Evolutionary conservation across 2,329 filamentous ascomycete genomes (phyloP).

Genomic region (Cyclaneusma minus): DNA sequence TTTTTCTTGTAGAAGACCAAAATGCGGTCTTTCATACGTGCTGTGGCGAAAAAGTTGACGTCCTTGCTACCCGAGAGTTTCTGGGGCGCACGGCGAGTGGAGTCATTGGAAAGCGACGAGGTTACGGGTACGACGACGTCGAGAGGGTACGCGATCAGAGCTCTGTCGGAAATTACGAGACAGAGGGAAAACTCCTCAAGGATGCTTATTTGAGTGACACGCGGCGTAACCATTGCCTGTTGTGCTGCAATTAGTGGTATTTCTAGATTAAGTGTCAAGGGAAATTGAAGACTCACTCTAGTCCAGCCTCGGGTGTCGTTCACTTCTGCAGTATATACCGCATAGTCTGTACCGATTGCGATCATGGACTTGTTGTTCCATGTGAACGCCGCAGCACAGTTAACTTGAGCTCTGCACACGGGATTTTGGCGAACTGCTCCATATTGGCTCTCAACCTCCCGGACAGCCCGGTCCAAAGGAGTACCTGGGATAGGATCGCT

Average conservation of each 20-base stretch:
- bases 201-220: constrained; percentile 84
- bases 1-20: constrained; percentile 96
- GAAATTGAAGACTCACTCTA: constrained; percentile 62
- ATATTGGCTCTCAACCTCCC: constrained; percentile 70
- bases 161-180: constrained; percentile 79
- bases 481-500: constrained; percentile 76
- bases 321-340: constrained; percentile 79
- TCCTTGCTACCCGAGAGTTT: constrained; percentile 77
- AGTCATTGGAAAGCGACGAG: constrained; percentile 62
- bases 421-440: constrained; percentile 58
- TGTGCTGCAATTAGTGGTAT: too few species aligned
- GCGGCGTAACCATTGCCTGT: constrained; percentile 55
- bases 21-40: constrained; percentile 91
- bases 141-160: constrained; percentile 82
- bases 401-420: constrained; percentile 73
- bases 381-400: constrained; percentile 84
- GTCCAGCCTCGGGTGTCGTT: constrained; percentile 84
- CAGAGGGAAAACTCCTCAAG: constrained; percentile 93
- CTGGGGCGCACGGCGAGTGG: constrained; percentile 72
- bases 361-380: constrained; percentile 75
- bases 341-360: constrained; percentile 88
- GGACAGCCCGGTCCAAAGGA: constrained; percentile 78
- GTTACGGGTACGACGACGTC: constrained; percentile 62
- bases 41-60: constrained; percentile 91
- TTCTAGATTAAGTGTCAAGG: constrained; percentile 19